Conservation (phyloP, 2,329 filamentous ascomycete species). For the Apiospora malaysiana region DNA sequence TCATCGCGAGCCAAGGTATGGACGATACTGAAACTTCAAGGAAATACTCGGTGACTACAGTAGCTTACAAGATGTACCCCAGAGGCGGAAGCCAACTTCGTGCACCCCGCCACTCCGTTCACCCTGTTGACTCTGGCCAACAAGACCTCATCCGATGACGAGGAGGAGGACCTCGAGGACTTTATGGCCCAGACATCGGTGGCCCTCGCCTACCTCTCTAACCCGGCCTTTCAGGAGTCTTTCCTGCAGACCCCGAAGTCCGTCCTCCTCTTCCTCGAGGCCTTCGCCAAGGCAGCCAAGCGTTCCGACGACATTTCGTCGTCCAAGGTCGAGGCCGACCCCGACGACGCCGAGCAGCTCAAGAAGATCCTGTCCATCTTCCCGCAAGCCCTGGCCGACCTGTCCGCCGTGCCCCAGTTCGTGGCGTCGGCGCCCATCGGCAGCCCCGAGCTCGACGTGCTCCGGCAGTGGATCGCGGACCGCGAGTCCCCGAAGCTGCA, state of each 20-base stretch:
- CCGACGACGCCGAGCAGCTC: slow-evolving; percentile 53
- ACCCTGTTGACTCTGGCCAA: slow-evolving; percentile 57
- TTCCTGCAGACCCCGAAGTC: slow-evolving; percentile 49
- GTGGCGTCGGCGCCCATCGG: slow-evolving; percentile 48
- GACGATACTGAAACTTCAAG: neutral
- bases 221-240: slow-evolving; percentile 55
- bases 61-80: slow-evolving; percentile 29
- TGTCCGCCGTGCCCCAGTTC: slow-evolving; percentile 57
- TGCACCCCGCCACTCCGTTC: slow-evolving; percentile 52
- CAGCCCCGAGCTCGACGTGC: slow-evolving; percentile 46
- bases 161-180: slow-evolving; percentile 56
- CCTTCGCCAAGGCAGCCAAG: slow-evolving; percentile 50
- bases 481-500: slow-evolving; percentile 51
- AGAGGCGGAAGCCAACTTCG: slow-evolving; percentile 53
- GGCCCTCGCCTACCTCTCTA: slow-evolving; percentile 61
- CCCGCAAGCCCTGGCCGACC: slow-evolving; percentile 56
- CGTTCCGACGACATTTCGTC: slow-evolving; percentile 47
- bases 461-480: slow-evolving; percentile 54
- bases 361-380: slow-evolving; percentile 56
- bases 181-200: slow-evolving; percentile 59
- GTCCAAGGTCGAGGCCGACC: slow-evolving; percentile 40
- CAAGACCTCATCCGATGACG: slow-evolving; percentile 37
- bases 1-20: slow-evolving; percentile 58
- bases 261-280: slow-evolving; percentile 51
- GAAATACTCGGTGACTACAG: neutral